Percentiles rank a stretch among this genome's conserved stretches.
Conservation (phyloP, 768 basidiomycete genomes). For the Amanita thiersii region DNA sequence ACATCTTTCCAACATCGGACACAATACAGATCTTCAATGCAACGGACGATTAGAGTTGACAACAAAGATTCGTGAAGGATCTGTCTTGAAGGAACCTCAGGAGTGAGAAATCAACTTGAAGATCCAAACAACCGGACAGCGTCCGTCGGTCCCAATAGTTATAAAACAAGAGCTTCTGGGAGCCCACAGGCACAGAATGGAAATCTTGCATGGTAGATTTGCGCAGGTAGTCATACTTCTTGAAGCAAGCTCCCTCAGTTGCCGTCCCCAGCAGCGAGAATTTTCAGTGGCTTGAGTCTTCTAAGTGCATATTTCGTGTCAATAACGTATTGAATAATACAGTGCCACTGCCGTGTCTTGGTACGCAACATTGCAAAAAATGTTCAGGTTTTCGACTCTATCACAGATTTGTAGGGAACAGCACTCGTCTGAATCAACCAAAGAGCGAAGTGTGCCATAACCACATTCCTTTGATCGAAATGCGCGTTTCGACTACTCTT, state of each 20-base stretch:
- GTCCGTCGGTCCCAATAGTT: conserved; percentile 1
- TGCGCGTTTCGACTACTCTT: no score
- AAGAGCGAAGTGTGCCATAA: no score
- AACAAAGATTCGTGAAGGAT: conserved; percentile 15
- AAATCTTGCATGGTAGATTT: conserved; percentile 38
- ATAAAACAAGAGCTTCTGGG: conserved; percentile 1
- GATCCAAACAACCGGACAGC: not conserved
- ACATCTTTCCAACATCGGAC: conserved; percentile 11
- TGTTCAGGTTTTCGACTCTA: no score
- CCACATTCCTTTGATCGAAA: no score
- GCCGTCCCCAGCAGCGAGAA: conserved; percentile 89
- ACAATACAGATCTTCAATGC: conserved; percentile 10
- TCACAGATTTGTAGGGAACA: no score
- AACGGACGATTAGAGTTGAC: conserved; percentile 17
- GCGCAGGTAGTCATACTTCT: conserved; percentile 67
- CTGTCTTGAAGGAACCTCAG: conserved; percentile 7
- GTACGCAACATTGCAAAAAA: no score
- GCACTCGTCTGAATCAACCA: no score
- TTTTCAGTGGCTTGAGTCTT: conserved; percentile 79
- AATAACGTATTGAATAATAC: no score
- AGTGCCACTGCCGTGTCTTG: no score
- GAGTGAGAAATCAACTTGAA: not conserved
- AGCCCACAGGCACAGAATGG: conserved; percentile 6
- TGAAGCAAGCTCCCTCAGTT: conserved; percentile 82
- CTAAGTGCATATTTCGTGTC: no score